phyloP scores from a whole-genome alignment of 148 eudicot genomes.

The Rhododendron molle region DNA sequence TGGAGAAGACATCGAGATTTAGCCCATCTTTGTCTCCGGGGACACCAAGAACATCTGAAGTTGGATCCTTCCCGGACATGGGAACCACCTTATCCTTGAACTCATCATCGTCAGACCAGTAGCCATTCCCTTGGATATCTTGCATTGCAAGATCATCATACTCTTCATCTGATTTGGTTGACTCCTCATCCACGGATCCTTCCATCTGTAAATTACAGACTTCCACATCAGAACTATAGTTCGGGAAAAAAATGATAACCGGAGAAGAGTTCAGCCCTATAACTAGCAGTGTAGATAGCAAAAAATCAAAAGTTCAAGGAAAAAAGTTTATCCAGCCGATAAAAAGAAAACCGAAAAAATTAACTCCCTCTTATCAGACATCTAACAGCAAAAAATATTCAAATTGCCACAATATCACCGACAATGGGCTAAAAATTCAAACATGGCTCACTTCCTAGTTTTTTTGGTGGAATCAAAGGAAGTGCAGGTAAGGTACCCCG shows the following conservation, averaged over 20 bases:
- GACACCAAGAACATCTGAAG: constrained; percentile 15
- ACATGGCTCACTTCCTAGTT: background rate
- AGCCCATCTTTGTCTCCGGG: constrained; percentile 32
- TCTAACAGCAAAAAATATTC: background rate
- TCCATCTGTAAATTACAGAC: constrained; percentile 48
- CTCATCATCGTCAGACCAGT: constrained; percentile 44
- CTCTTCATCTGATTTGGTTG: constrained; percentile 86
- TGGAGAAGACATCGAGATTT: constrained; percentile 41
- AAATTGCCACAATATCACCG: background rate
- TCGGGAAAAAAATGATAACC: background rate
- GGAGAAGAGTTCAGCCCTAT: background rate
- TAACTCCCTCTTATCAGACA: background rate
- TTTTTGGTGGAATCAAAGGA: background rate
- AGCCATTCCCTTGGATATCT: constrained; percentile 57
- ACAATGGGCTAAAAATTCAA: background rate
- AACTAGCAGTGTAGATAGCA: no score
- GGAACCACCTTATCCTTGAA: constrained; percentile 14
- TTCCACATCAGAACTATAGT: background rate
- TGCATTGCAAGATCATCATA: constrained; percentile 86
- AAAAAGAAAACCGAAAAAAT: background rate
- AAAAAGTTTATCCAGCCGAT: background rate
- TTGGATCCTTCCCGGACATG: constrained; percentile 19
- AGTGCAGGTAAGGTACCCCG: background rate
- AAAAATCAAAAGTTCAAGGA: background rate
- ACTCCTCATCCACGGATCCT: constrained; percentile 93